Evolutionary conservation across 2,329 filamentous ascomycete genomes (phyloP), one percentile per base, ranked within the genome.

Genomic region (Beauveria bassiana): DNA sequence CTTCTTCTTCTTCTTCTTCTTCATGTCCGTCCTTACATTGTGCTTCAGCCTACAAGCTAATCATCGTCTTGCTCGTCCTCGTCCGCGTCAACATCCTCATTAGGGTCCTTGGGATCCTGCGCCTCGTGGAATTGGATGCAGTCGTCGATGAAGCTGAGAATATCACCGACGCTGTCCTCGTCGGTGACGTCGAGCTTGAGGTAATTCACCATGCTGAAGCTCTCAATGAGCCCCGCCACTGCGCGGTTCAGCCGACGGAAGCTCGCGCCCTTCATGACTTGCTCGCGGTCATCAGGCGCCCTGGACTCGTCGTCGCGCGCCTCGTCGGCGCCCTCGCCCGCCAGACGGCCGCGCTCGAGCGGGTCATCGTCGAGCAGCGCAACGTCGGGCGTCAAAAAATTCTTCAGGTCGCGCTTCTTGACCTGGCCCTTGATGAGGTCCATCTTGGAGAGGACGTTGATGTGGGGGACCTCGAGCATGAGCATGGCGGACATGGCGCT

Each of bases 401-500:
- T 84, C 77, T 96, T 96, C 63, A 99, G 73, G 68, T 98, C 92
- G 73, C 89, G 89, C 74, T 91, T 91, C 62, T 87, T 87, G 28
- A 98, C 84, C 74, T 95, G 90, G 45, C 90, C 91, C 73, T 95
- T 95, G 66, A 98, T 86, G 64, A 98, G 83, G 73, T 99, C 95
- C 93, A 98, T 98, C 78, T 99, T 99, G 71, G 89, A 96, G 61
- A 99, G 79, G 64, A 99, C 89, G 73, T 99, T 99, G 71, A 99
- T 86, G 72, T 99, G 95, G 5, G 95, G 95, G 66, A 98, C 86
- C 76, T 98, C 95, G 65, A 99, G 84, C 91, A 98, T 95, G 70
- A 99, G 86, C 95, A 99, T 99, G 66, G 95, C 93, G 70, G 90
- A 96, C 95, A 99, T 98, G 66, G 95, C 95, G 71, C 90, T 95